Percentiles rank a stretch among this genome's conserved stretches.
These are phyloP conservation scores for Aspergillus clavatus DNA, from an alignment of 2,329 filamentous ascomycete genomes.

Conservation along the genomic window DNA sequence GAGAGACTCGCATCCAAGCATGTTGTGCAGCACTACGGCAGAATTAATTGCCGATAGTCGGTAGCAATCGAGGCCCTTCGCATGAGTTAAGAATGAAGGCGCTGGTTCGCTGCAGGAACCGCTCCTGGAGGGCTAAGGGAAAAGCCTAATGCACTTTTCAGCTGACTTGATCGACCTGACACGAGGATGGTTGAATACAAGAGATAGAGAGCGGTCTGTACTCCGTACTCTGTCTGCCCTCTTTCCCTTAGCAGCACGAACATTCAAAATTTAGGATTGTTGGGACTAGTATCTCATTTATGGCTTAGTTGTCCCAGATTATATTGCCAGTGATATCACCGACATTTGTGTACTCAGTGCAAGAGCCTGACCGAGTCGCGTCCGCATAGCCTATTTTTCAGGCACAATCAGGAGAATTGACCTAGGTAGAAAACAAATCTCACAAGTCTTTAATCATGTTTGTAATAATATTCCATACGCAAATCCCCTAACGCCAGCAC, in stretches of 20 bases:
- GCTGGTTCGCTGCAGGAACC: conserved; percentile 30
- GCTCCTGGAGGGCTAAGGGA: background rate
- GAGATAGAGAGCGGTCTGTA: no score
- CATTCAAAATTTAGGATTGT: no score
- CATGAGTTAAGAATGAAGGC: conserved; percentile 1
- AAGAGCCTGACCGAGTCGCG: no score
- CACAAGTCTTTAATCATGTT: no score
- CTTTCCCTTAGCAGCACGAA: background rate
- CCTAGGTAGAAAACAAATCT: no score
- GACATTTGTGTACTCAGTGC: no score
- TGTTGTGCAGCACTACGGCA: conserved; percentile 3
- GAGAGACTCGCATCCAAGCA: background rate
- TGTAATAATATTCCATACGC: background rate
- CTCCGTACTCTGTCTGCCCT: background rate
- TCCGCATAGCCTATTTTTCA: no score
- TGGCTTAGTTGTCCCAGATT: no score
- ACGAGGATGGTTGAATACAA: background rate
- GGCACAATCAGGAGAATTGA: no score
- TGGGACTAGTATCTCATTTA: no score
- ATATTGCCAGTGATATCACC: no score
- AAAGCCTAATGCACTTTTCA: conserved; percentile 28
- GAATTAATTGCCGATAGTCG: background rate
- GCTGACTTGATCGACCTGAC: conserved; percentile 10
- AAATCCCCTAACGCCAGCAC: conserved; percentile 23
- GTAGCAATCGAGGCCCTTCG: conserved; percentile 8